phyloP scores from a whole-genome alignment of 148 eudicot genomes.

The Vaccinium corymbosum region DNA sequence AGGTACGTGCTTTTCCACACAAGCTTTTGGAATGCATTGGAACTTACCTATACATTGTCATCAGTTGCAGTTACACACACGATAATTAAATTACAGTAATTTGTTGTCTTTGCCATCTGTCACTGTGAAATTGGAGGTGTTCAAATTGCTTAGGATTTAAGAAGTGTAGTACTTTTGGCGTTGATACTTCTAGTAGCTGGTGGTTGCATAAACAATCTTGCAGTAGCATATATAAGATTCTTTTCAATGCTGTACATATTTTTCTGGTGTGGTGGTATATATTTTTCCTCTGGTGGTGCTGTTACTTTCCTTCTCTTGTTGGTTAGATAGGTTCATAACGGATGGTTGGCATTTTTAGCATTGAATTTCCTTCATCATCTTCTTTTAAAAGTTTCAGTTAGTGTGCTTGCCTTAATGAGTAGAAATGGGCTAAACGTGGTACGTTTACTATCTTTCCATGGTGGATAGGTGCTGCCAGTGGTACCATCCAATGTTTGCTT shows the following conservation, averaged over 20 bases:
- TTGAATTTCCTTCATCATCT: neutral
- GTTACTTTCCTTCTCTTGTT: neutral
- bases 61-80: neutral
- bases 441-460: no score
- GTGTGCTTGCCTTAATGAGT: neutral
- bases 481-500: neutral
- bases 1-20: conserved; percentile 38
- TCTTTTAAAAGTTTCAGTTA: neutral
- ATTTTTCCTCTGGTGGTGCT: neutral
- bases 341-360: neutral
- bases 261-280: neutral
- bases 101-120: neutral
- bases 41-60: neutral
- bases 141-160: conserved; percentile 1
- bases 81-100: neutral
- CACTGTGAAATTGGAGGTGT: neutral
- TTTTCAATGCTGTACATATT: neutral
- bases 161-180: neutral
- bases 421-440: neutral
- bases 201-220: neutral
- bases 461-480: neutral
- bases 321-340: neutral
- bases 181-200: neutral
- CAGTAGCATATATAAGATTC: neutral
- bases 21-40: neutral